Percentiles rank a stretch among this genome's conserved stretches.
Evolutionary conservation across 2,329 filamentous ascomycete genomes (phyloP).

Genomic region (Daldinia sp.): DNA sequence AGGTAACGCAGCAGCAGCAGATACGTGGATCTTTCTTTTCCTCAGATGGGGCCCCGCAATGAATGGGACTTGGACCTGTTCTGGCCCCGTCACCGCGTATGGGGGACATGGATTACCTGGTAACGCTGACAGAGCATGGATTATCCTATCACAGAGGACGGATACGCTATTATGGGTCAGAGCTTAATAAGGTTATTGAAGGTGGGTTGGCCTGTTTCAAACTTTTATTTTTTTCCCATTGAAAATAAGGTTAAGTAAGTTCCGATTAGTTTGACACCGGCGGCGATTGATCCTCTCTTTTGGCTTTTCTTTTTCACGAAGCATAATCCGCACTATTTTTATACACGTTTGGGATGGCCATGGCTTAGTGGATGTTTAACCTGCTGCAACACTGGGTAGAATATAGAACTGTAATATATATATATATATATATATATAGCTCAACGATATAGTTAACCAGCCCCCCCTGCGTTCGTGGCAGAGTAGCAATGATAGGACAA

Average conservation of each 20-base stretch:
- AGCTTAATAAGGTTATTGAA: not conserved
- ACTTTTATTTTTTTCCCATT: too few relatives aligned
- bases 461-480: not conserved
- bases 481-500: not conserved
- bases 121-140: conserved; percentile 12
- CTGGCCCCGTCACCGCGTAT: conserved; percentile 29
- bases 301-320: too few relatives aligned
- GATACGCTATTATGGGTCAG: not conserved
- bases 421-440: too few relatives aligned
- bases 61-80: not conserved
- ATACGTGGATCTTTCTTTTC: conserved; percentile 13
- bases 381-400: not conserved
- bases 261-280: too few relatives aligned
- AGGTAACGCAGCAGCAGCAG: not conserved
- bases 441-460: not conserved
- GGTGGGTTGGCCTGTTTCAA: too few relatives aligned
- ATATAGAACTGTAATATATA: not conserved
- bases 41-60: conserved; percentile 22
- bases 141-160: not conserved
- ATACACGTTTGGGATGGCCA: too few relatives aligned
- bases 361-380: too few relatives aligned
- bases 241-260: too few relatives aligned
- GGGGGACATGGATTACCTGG: conserved; percentile 24
- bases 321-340: too few relatives aligned
- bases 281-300: too few relatives aligned